Base-by-base conservation (phyloP, 2,329 filamentous ascomycete species). In the Neoscytalidium dimidiatum region DNA sequence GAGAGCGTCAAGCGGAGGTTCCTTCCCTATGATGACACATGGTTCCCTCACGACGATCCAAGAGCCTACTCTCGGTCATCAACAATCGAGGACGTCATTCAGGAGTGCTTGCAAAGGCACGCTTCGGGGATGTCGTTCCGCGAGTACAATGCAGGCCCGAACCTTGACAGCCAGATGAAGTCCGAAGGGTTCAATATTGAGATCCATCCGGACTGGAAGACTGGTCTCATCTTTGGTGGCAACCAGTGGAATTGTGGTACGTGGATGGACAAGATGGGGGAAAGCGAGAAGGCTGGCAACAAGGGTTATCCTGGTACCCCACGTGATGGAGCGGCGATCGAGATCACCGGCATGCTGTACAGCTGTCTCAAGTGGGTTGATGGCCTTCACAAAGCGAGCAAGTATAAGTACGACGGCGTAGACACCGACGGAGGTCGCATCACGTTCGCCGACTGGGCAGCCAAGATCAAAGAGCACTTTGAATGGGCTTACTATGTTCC, bases 231-330 rank as follows among this genome's bases (percentile, higher is more conserved):
- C 65, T 97, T 96, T 73, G 95, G 96, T 64, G 95, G 96, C 35
- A 98, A 92, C 73, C 94, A 97, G 74, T 85, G 82, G 79, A 99
- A 99, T 78, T 99, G 96, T 72, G 95, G 95, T 61, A 99, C 95
- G 1, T 99, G 95, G 95, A 97, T 97, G 93, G 95, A 99, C 83
- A 99, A 99, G 85, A 99, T 99, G 95, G 95, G 95, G n/a, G 95
- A 99, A 78, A 97, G 93, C 68, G 88, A 91, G 68, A 91, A 89
- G 67, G 95, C 96, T 17, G 90, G 91, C 66, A 97, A 89, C 73
- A 98, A 97, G 81, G 96, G 95, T 57, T 83, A 97, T 21, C 96
- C 95, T 0, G 95, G 94, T 8, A 99, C 95, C n/a, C 95, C 95
- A 52, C 90, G 96, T 71, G 96, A 99, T 75, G 95, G 95, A 31